Evolutionary conservation across 2,329 filamentous ascomycete genomes (phyloP).

Genomic region (Talaromyces sp.): DNA sequence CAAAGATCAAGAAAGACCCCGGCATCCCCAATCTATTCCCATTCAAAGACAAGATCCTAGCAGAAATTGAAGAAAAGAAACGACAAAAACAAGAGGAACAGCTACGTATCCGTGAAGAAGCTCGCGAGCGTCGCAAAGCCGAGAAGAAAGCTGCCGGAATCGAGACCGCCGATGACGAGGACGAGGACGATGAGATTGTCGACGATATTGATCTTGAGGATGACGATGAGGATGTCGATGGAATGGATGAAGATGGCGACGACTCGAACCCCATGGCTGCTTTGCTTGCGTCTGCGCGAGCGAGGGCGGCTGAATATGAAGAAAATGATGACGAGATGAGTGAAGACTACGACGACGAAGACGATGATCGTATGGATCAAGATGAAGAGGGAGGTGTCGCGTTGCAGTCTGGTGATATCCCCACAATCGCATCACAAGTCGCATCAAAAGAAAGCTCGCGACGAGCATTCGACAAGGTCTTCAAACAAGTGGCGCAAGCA

Average conservation of each 20-base stretch:
- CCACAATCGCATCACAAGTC: slow-evolving; percentile 43
- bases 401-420: slow-evolving; percentile 48
- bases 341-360: slow-evolving; percentile 57
- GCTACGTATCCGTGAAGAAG: slow-evolving; percentile 67
- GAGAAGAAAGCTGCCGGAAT: slow-evolving; percentile 37
- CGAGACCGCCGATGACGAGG: slow-evolving; percentile 29
- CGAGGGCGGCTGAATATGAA: slow-evolving; percentile 46
- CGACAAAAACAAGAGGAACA: slow-evolving; percentile 77
- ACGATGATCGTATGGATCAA: slow-evolving; percentile 53
- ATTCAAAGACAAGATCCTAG: slow-evolving; percentile 92
- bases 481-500: slow-evolving; percentile 86
- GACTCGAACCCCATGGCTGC: slow-evolving; percentile 54
- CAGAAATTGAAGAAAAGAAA: slow-evolving; percentile 89
- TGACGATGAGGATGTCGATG: slow-evolving; percentile 50
- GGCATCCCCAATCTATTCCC: slow-evolving; percentile 97
- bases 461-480: slow-evolving; percentile 90
- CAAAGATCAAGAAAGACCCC: slow-evolving; percentile 93
- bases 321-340: slow-evolving; percentile 48
- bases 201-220: slow-evolving; percentile 13
- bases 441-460: slow-evolving; percentile 63
- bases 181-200: slow-evolving; percentile 5
- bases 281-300: slow-evolving; percentile 47
- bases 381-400: slow-evolving; percentile 49
- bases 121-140: slow-evolving; percentile 46
- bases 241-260: slow-evolving; percentile 57